Evolutionary conservation across 176 grass and related monocot genomes (phyloP).

Genomic region (Panicum miliaceum): DNA sequence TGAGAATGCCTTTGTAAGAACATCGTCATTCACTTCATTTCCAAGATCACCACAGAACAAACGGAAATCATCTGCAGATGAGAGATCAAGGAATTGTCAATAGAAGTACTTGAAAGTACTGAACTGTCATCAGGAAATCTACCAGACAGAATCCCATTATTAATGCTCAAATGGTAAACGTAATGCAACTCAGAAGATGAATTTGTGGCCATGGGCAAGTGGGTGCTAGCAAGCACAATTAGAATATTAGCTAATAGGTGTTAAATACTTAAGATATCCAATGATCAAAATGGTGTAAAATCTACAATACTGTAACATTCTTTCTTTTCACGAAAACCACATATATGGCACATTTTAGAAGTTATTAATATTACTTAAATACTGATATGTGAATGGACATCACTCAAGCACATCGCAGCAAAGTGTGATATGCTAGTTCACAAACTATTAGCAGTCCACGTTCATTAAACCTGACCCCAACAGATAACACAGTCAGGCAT

Average conservation of each 20-base stretch:
- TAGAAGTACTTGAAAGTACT: not conserved
- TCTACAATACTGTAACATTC: not conserved
- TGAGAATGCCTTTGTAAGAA: slow-evolving; percentile 77
- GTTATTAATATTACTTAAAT: not conserved
- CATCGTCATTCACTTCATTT: slow-evolving; percentile 89
- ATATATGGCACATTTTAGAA: not conserved
- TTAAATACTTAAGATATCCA: not conserved
- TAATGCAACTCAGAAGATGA: not conserved
- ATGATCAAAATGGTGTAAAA: not conserved
- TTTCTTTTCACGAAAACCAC: not conserved
- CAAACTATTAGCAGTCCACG: not conserved
- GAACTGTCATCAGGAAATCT: not conserved
- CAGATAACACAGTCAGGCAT: not conserved
- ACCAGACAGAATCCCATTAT: not conserved
- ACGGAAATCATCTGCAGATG: slow-evolving; percentile 77
- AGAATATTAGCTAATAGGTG: not conserved
- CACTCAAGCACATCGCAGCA: not conserved
- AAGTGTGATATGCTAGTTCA: not conserved
- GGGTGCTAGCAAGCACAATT: not conserved
- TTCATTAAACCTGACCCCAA: not conserved
- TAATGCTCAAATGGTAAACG: not conserved
- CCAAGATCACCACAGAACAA: slow-evolving; percentile 92
- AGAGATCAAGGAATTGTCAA: not conserved
- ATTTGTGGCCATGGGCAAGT: not conserved
- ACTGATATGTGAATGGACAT: not conserved